Evolutionary conservation across 371 early-diverging fungal species (phyloP), one percentile per base, ranked within the genome.

Genomic region (Rhizomucor pusillus): DNA sequence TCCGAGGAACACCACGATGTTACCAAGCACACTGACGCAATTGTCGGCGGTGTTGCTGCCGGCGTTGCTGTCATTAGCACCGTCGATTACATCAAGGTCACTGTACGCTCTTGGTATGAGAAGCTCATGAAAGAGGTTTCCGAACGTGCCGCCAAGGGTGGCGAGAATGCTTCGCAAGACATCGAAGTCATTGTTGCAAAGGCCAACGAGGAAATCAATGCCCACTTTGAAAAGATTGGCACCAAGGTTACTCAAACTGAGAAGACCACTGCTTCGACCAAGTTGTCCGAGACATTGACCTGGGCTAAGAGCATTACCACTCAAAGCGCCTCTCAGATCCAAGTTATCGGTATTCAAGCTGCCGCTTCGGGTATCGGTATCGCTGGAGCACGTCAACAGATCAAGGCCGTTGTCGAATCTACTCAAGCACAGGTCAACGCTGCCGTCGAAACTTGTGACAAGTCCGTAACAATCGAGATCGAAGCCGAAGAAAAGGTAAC

Each of bases 161-260:
- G 51, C 51, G 25, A 12, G 10, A 49, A 40, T 22, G 43, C 45
- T n/a, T 14, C 41, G 3, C 41, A 41, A 14, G 71, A 71, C 39
- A 71, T 71, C 52, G 67, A 71, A 23, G 36, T 54, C 18, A 67
- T 71, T 46, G 57, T 67, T 47, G 54, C 54, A 33, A 62, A 64
- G 49, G 54, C 67, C 47, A 57, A 39, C 14, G 33, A 49, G 19
- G n/a, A n/a, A 12, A 49, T 57, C 24, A 50, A 36, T 18, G 43
- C 40, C 18, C 22, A 50, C 10, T 29, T 57, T 16, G 50, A 43
- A 23, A 22, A 43, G 13, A 3, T 43, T 13, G 29, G 37, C n/a
- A 43, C 29, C 2, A 43, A 43, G 24, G 23, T 25, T 22, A 14
- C 5, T 13, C 19, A 48, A 25, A 22, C 7, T 7, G 1, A 45